Percentiles rank a stretch among this genome's conserved stretches.
Conservation (phyloP, 164 flowering plant species). For the Nymphaea thermarum region DNA sequence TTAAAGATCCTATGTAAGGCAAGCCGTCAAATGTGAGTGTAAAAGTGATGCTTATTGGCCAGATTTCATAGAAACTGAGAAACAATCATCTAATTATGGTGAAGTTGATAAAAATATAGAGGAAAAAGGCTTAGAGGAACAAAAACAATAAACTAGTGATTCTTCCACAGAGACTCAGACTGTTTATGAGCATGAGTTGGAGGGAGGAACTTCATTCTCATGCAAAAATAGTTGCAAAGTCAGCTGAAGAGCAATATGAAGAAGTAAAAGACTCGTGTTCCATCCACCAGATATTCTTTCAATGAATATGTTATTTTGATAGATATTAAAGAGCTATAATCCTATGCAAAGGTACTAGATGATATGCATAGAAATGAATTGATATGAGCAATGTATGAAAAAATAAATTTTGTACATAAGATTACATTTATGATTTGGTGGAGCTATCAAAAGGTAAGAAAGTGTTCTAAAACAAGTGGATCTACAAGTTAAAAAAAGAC, state of each 20-base stretch:
- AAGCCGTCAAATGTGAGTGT: neutral
- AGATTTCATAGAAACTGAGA: neutral
- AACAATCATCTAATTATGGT: neutral
- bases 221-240: neutral
- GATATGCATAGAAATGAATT: neutral
- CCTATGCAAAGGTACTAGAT: neutral
- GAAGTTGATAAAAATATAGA: too few species aligned
- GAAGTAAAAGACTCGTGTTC: neutral
- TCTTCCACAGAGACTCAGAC: neutral
- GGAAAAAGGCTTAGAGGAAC: neutral
- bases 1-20: neutral
- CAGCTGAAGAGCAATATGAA: neutral
- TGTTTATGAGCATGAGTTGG: neutral
- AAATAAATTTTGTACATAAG: neutral
- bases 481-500: neutral
- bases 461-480: neutral
- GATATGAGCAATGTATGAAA: neutral
- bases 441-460: neutral
- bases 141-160: neutral
- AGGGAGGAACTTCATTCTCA: neutral
- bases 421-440: neutral
- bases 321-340: neutral
- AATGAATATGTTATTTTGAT: neutral
- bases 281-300: neutral
- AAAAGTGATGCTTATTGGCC: neutral